Conservation (phyloP, 129 eudicot species). For the Calendula officinalis region DNA sequence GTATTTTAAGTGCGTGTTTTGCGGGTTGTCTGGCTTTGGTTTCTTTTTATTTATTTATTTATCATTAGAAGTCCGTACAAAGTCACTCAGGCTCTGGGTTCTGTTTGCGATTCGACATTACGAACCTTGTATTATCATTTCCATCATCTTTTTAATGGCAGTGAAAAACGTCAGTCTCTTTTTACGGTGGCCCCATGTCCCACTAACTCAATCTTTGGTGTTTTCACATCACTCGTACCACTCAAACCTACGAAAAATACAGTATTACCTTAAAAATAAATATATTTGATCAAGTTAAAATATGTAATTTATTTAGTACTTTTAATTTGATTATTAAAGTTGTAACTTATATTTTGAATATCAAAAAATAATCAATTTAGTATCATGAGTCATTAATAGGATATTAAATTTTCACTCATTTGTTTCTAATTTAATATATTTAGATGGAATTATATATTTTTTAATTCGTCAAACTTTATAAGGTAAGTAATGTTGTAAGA, state of each 20-base stretch:
- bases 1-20: conserved; percentile 33
- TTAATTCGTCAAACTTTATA: too few relatives aligned
- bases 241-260: background rate
- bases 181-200: conserved; percentile 19
- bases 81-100: conserved; percentile 21
- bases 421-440: too few relatives aligned
- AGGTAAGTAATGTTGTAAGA: too few relatives aligned
- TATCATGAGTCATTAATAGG: too few relatives aligned
- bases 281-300: too few relatives aligned
- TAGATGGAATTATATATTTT: too few relatives aligned
- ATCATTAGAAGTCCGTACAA: conserved; percentile 24
- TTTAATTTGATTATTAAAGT: too few relatives aligned
- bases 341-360: too few relatives aligned
- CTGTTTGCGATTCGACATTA: conserved; percentile 44
- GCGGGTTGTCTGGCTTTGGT: conserved; percentile 27
- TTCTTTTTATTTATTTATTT: conserved; percentile 4
- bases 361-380: too few relatives aligned
- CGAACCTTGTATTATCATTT: conserved; percentile 42
- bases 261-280: background rate
- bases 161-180: conserved; percentile 19
- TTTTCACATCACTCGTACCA: conserved; percentile 44
- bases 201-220: conserved; percentile 11
- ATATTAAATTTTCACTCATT: too few relatives aligned
- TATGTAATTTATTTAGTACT: too few relatives aligned
- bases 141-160: conserved; percentile 2